phyloP scores from a whole-genome alignment of 139 green algal genomes.

The Volvox reticuliferus region DNA sequence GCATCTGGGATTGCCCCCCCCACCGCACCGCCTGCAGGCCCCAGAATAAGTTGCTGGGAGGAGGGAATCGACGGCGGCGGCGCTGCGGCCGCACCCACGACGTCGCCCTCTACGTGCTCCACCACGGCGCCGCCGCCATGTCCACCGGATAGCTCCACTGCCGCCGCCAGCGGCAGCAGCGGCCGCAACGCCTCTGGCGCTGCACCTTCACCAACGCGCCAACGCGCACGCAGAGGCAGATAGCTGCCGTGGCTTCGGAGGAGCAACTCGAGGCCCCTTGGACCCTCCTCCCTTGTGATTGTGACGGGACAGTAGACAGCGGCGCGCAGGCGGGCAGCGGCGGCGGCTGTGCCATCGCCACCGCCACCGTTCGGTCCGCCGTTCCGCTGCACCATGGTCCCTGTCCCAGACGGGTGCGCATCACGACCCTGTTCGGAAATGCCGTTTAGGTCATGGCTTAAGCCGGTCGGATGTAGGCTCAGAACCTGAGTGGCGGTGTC shows the following conservation, averaged over 20 bases:
- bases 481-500: too few species aligned
- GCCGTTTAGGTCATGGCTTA: too few species aligned
- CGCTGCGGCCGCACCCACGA: too few species aligned
- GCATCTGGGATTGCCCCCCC: background rate
- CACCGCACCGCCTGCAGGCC: too few species aligned
- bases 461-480: too few species aligned
- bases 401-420: too few species aligned
- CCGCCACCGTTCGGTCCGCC: background rate
- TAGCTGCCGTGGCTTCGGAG: background rate
- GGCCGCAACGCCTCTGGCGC: background rate
- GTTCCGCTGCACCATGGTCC: background rate
- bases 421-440: too few species aligned
- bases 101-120: too few species aligned
- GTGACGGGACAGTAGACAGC: background rate
- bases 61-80: background rate
- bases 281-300: background rate
- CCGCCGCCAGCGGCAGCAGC: background rate
- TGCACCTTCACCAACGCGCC: background rate
- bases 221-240: background rate
- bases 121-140: background rate
- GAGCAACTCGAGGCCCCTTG: background rate
- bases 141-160: background rate
- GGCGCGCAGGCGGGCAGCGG: background rate
- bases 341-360: background rate
- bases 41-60: too few species aligned